Percentiles rank a stretch among this genome's conserved stretches.
These are phyloP conservation scores for Claviceps paspali DNA, from an alignment of 2,329 filamentous ascomycete species.

Conservation along the genomic window DNA sequence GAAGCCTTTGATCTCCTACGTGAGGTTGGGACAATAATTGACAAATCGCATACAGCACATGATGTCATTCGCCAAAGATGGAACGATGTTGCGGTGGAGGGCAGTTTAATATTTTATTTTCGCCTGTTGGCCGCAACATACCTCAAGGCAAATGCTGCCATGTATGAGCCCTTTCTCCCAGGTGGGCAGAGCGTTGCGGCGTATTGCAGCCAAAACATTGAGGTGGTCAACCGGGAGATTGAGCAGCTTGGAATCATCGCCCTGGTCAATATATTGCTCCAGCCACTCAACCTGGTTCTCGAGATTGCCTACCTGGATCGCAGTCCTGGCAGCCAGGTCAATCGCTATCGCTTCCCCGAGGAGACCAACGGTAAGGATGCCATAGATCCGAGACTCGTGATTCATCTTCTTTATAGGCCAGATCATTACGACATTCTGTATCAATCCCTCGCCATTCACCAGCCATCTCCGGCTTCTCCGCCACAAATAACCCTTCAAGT, in stretches of 20 bases:
- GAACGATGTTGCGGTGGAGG: conserved; percentile 54
- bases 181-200: conserved; percentile 43
- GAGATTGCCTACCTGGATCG: conserved; percentile 88
- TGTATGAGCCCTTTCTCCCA: conserved; percentile 58
- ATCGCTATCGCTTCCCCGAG: conserved; percentile 49
- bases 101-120: conserved; percentile 71
- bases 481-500: conserved; percentile 27
- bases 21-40: conserved; percentile 43
- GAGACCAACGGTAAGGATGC: conserved; percentile 31
- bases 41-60: conserved; percentile 41
- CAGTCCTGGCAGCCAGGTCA: conserved; percentile 63
- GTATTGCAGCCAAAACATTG: conserved; percentile 57
- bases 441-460: conserved; percentile 26
- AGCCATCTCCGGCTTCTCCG: conserved; percentile 13
- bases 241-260: conserved; percentile 76
- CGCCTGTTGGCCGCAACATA: conserved; percentile 72
- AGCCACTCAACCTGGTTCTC: conserved; percentile 61
- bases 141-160: conserved; percentile 57
- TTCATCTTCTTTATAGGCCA: conserved; percentile 49
- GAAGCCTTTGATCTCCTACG: conserved; percentile 55
- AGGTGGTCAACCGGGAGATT: conserved; percentile 67
- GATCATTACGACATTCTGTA: conserved; percentile 95
- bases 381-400: conserved; percentile 31
- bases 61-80: conserved; percentile 47
- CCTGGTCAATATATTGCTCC: conserved; percentile 63